Evolutionary conservation across 805 yeast species (phyloP), one percentile per base, ranked within the genome.

Genomic region (Starmerella apis): DNA sequence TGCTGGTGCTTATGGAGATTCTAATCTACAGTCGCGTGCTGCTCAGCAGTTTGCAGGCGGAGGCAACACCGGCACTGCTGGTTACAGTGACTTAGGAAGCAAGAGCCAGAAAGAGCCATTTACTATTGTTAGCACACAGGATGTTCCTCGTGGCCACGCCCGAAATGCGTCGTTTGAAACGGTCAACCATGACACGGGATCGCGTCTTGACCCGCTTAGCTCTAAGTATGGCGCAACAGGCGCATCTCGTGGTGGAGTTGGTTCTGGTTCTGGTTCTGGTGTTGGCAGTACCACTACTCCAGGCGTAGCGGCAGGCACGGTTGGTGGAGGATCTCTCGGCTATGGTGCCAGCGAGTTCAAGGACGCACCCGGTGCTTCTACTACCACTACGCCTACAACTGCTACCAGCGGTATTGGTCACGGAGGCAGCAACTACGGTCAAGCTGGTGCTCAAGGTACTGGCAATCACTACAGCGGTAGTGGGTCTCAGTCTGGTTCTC

Each of bases 151-250:
- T 2, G 32, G 51, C 31, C 49, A 50, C 23, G 50, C 30, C 13
- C 50, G 47, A n/a, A 16, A 36, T 3, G 27, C 46, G 11, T 46
- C 53, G 14, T 37, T 47, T n/a, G 53, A 46, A 10, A 44, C 41
- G 7, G 32, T 50, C 20, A 28, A 25, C 32, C 47, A 39, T 20
- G 56, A 53, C 30, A 53, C 56, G 2, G 30, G 41, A 18, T 47
- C 56, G 13, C 47, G 46, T 2, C 47, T 53, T 8, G 56, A 53
- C 36, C 56, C 56, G 6, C 22, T 43, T 25, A 50, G 56, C 38
- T 44, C 49, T 14, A n/a, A 35, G 32, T 49, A 49, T 38, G 38
- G 35, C n/a, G 31, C 46, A 6, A 28, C 25, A 19, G 27, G 47
- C 5, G 38, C 36, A 16, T 10, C 37, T 1, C 19, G 43, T 31